These are phyloP conservation scores for Lupinus albus DNA, from an alignment of 306 rosid genomes.

Conservation along the genomic window DNA sequence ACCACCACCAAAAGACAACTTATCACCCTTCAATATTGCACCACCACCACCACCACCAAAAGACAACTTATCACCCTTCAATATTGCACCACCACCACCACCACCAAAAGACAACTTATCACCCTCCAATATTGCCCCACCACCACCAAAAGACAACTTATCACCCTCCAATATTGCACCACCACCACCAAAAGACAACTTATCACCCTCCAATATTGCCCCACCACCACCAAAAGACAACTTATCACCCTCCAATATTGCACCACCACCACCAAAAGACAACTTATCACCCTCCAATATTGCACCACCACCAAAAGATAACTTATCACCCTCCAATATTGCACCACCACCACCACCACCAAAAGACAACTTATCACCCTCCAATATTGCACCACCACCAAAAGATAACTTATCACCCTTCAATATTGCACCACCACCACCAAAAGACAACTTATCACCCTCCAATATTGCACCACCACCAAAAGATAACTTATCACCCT, in stretches of 20 bases:
- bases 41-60: too few species aligned
- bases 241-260: neutral
- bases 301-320: neutral
- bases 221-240: neutral
- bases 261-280: constrained; percentile 18
- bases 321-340: neutral
- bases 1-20: too few species aligned
- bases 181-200: neutral
- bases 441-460: too few species aligned
- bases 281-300: neutral
- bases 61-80: too few species aligned
- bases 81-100: constrained; percentile 15
- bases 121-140: neutral
- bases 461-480: too few species aligned
- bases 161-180: neutral
- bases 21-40: too few species aligned
- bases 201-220: neutral
- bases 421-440: too few species aligned
- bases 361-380: too few species aligned
- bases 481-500: too few species aligned
- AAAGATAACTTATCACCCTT: too few species aligned
- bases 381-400: neutral
- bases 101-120: too few species aligned
- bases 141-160: neutral
- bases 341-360: neutral